phyloP scores from a whole-genome alignment of 768 basidiomycete species.

The Brasilioporus rufonigricans region DNA sequence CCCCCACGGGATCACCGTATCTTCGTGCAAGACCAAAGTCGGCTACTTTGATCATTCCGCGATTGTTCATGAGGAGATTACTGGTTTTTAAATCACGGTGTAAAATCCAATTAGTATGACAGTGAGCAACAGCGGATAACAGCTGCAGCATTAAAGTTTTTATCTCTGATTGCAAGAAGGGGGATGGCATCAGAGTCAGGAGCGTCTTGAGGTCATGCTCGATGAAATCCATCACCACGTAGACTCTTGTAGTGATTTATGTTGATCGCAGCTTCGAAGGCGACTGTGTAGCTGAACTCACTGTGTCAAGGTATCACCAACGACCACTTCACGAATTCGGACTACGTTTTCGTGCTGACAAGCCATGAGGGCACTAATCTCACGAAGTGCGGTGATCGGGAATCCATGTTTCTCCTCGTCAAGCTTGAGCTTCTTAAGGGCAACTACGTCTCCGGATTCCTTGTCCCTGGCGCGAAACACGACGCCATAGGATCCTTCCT shows the following conservation, averaged over 20 bases:
- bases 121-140: constrained; percentile 88
- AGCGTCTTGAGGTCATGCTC: constrained; percentile 99
- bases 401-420: constrained; percentile 99
- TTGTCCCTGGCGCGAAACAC: constrained; percentile 97
- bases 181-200: constrained; percentile 90
- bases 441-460: constrained; percentile 92
- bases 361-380: constrained; percentile 94
- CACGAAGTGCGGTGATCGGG: constrained; percentile 93
- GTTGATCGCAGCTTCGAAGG: constrained; percentile 7
- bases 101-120: constrained; percentile 96
- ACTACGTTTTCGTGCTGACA: constrained; percentile 97
- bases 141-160: constrained; percentile 96
- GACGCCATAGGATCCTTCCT: constrained; percentile 97
- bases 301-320: constrained; percentile 98
- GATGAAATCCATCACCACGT: constrained; percentile 99
- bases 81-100: constrained; percentile 98
- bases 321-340: constrained; percentile 94
- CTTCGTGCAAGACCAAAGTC: constrained; percentile 96
- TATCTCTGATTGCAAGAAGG: constrained; percentile 96
- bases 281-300: constrained; percentile 48
- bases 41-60: constrained; percentile 97
- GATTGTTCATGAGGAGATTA: constrained; percentile 98
- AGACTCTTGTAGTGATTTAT: constrained; percentile 61
- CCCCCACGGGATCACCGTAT: constrained; percentile 94
- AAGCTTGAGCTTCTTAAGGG: constrained; percentile 95